A percentile compares a stretch with the other conserved stretches of the same genome.
Evolutionary conservation across 345 rosid genomes (phyloP).

Genomic region (Eucalyptus grandis): DNA sequence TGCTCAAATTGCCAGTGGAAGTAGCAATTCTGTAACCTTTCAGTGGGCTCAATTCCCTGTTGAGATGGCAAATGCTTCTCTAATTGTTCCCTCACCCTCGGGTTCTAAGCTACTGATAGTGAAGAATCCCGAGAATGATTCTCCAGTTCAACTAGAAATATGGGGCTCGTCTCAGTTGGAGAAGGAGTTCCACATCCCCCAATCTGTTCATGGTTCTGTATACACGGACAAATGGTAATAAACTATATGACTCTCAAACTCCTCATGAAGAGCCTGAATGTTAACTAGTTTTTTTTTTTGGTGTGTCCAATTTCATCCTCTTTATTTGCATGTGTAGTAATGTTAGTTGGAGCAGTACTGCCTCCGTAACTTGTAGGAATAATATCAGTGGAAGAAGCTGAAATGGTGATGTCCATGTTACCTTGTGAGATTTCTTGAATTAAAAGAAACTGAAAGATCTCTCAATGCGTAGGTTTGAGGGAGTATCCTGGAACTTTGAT

Average conservation of each 20-base stretch:
- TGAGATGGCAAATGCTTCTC: slow-evolving; percentile 68
- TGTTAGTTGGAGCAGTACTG: background rate
- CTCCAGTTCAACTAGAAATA: slow-evolving; percentile 73
- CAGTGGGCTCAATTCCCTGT: slow-evolving; percentile 84
- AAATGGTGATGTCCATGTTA: background rate
- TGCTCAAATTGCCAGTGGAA: slow-evolving; percentile 33
- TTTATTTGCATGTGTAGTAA: background rate
- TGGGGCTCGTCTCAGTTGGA: slow-evolving; percentile 76
- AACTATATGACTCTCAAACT: background rate
- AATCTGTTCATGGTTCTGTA: slow-evolving; percentile 74
- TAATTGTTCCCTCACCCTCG: slow-evolving; percentile 76
- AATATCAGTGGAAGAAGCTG: background rate
- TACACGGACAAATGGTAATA: slow-evolving; percentile 79
- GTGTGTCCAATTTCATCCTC: background rate
- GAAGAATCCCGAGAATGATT: slow-evolving; percentile 67
- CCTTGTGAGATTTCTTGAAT: background rate
- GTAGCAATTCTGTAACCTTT: slow-evolving; percentile 25
- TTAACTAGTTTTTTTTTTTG: background rate
- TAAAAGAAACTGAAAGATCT: background rate
- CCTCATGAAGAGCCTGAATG: background rate
- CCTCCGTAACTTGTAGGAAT: background rate
- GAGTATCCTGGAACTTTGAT: slow-evolving; percentile 79
- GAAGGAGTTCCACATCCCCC: slow-evolving; percentile 73
- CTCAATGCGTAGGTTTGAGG: slow-evolving; percentile 66
- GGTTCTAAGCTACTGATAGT: slow-evolving; percentile 73